Percentiles rank a stretch among this genome's conserved stretches.
Conservation (phyloP, 1,284 basidiomycete species). For the Cryptococcus sp. region DNA sequence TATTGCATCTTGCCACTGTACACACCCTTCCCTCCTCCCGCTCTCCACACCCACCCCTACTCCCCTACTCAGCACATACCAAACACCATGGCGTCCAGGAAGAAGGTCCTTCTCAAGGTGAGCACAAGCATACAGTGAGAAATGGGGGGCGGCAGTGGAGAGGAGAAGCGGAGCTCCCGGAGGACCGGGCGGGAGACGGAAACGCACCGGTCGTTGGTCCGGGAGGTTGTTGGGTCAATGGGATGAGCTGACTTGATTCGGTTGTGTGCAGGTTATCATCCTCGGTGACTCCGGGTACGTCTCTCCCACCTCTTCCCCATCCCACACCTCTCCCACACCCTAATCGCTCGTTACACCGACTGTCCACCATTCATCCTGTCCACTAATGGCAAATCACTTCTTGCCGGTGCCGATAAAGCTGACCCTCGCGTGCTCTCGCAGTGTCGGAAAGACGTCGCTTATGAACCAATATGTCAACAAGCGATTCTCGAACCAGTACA, state of each 20-base stretch:
- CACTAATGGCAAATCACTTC: not conserved
- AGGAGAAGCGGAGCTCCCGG: no score
- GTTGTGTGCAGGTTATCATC: constrained; percentile 76
- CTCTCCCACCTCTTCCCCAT: not conserved
- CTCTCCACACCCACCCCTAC: not conserved
- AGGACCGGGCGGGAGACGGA: no score
- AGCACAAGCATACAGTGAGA: constrained; percentile 12
- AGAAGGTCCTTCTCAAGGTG: constrained; percentile 90
- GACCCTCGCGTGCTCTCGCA: constrained; percentile 44
- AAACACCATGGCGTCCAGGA: constrained; percentile 55
- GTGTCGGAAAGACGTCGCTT: constrained; percentile 98
- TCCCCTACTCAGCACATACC: not conserved
- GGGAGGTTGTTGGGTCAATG: not conserved
- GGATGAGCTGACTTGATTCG: not conserved
- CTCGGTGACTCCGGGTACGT: constrained; percentile 94
- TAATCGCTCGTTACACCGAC: not conserved
- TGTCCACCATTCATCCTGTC: not conserved
- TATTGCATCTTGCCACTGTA: not conserved
- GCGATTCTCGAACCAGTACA: constrained; percentile 99
- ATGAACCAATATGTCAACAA: constrained; percentile 99
- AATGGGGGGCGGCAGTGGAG: no score
- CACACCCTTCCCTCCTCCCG: not conserved
- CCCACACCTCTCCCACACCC: not conserved
- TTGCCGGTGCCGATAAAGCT: not conserved
- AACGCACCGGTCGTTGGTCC: no score